Conservation (phyloP, 2,329 filamentous ascomycete genomes). For the Chrysoporthe puriensis region DNA sequence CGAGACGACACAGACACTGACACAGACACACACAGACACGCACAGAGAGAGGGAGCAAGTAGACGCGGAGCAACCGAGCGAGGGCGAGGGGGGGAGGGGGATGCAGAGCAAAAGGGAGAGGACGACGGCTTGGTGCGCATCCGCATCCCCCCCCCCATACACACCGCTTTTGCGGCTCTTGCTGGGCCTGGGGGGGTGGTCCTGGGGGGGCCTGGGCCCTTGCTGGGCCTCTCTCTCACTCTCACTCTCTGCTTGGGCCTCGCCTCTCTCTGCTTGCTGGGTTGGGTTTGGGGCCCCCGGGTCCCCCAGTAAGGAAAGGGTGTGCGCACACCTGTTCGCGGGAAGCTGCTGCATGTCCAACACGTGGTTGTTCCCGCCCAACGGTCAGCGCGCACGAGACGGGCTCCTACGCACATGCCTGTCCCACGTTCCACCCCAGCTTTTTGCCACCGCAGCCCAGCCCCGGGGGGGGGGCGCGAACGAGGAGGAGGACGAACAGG, state of each 20-base stretch:
- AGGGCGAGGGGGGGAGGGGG: not conserved
- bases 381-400: constrained; percentile 5
- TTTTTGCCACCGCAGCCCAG: not conserved
- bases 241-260: too few relatives aligned
- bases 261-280: too few relatives aligned
- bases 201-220: not conserved
- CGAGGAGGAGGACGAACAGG: too few relatives aligned
- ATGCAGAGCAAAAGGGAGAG: not conserved
- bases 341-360: constrained; percentile 15
- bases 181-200: not conserved
- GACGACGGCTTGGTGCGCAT: too few relatives aligned
- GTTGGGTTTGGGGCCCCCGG: too few relatives aligned
- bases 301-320: not conserved
- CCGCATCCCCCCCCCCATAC: not conserved
- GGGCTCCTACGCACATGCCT: not conserved
- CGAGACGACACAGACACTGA: too few relatives aligned
- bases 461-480: too few relatives aligned
- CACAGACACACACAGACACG: too few relatives aligned
- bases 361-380: constrained; percentile 18
- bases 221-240: not conserved
- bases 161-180: constrained; percentile 22
- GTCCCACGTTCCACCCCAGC: constrained; percentile 10
- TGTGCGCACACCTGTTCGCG: constrained; percentile 7
- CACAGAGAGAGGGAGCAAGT: too few relatives aligned
- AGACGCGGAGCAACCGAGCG: too few relatives aligned